A percentile compares a stretch with the other conserved stretches of the same genome.
phyloP scores from a whole-genome alignment of 768 basidiomycete genomes.

The Tylopilus cervinicoccineus region DNA sequence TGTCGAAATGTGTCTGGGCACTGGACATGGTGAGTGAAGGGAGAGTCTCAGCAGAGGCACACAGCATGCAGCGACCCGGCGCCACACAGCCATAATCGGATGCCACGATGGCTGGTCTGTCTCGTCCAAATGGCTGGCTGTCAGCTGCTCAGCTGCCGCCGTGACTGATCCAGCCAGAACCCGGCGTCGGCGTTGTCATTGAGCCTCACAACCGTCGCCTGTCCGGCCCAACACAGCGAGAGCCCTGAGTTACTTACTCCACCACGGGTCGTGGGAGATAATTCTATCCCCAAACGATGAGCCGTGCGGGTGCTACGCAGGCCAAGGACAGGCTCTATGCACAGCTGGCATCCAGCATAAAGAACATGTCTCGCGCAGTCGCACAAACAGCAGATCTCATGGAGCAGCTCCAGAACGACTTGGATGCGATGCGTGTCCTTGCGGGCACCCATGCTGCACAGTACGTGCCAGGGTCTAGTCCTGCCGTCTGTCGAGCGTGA shows the following conservation, averaged over 20 bases:
- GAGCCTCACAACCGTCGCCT: constrained; percentile 6
- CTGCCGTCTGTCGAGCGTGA: background rate
- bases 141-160: too few relatives aligned
- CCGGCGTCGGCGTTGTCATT: background rate
- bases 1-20: constrained; percentile 23
- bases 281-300: constrained; percentile 8
- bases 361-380: constrained; percentile 63
- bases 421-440: constrained; percentile 75
- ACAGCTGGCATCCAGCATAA: constrained; percentile 67
- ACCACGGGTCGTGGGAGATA: constrained; percentile 19
- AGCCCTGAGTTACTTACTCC: background rate
- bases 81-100: too few relatives aligned
- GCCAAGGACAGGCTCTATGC: constrained; percentile 79
- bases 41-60: background rate
- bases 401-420: constrained; percentile 69
- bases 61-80: constrained; percentile 1
- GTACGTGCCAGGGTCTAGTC: constrained; percentile 38
- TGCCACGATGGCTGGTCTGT: too few relatives aligned
- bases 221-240: too few relatives aligned
- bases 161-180: too few relatives aligned
- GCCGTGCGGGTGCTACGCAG: constrained; percentile 54
- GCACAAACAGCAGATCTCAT: constrained; percentile 73
- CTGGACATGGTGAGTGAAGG: constrained; percentile 18
- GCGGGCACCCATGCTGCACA: constrained; percentile 80
- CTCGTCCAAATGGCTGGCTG: background rate